Percentiles rank a stretch among this genome's conserved stretches.
phyloP scores from a whole-genome alignment of 1,139 yeast species.

The Diutina rugosa region DNA sequence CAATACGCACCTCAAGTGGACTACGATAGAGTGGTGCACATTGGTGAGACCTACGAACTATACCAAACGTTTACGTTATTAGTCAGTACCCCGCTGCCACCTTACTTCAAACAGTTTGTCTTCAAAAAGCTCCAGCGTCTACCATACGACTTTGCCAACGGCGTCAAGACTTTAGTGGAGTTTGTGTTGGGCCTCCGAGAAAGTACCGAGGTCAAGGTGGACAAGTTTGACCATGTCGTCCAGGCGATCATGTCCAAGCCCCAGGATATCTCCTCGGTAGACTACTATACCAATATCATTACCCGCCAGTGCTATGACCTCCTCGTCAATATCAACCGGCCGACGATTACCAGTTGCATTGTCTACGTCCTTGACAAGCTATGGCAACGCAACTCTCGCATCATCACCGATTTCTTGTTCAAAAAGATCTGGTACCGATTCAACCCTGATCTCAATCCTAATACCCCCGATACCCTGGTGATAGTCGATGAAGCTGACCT shows the following conservation, averaged over 20 bases:
- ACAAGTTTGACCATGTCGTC: constrained; percentile 54
- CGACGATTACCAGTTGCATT: constrained; percentile 45
- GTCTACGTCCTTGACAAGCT: constrained; percentile 42
- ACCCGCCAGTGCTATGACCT: constrained; percentile 43
- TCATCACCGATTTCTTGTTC: constrained; percentile 50
- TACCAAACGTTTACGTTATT: constrained; percentile 42
- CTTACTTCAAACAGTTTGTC: constrained; percentile 29
- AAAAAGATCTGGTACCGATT: constrained; percentile 32
- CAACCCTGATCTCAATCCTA: constrained; percentile 15
- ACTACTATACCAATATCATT: constrained; percentile 26
- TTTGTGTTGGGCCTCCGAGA: constrained; percentile 68
- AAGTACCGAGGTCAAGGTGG: constrained; percentile 50
- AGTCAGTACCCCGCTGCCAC: constrained; percentile 27
- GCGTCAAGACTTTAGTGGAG: constrained; percentile 62
- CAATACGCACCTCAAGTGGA: constrained; percentile 7
- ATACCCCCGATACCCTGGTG: constrained; percentile 6
- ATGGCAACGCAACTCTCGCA: constrained; percentile 36
- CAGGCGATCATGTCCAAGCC: constrained; percentile 55
- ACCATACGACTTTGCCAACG: constrained; percentile 51
- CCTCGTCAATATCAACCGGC: constrained; percentile 47
- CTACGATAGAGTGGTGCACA: constrained; percentile 8
- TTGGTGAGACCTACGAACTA: constrained; percentile 50
- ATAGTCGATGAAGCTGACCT: constrained; percentile 34
- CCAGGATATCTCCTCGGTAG: constrained; percentile 24
- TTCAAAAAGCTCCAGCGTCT: constrained; percentile 35